phyloP scores from a whole-genome alignment of 352 stramenopile genomes.

The Phytopythium ostracodes region DNA sequence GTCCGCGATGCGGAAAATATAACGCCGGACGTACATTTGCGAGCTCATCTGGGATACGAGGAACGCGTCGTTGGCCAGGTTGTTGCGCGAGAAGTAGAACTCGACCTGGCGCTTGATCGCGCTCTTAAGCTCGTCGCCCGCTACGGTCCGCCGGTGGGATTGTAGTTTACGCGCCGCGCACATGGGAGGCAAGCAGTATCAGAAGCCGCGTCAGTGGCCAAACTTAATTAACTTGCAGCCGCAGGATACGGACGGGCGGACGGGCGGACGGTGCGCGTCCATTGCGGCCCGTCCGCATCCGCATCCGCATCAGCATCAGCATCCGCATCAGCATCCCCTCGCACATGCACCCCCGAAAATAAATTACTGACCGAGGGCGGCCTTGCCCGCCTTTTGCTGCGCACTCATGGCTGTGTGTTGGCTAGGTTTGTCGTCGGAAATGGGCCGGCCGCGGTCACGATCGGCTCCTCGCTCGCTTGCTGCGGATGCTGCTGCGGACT shows the following conservation, averaged over 20 bases:
- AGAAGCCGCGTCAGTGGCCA: not conserved
- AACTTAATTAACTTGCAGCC: constrained; percentile 1
- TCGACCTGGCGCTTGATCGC: constrained; percentile 87
- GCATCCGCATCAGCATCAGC: too few species aligned
- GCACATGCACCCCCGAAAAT: not conserved
- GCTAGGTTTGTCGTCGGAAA: not conserved
- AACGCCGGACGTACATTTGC: constrained; percentile 62
- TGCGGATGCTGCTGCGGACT: not conserved
- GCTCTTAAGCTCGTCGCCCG: constrained; percentile 65
- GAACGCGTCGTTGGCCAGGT: constrained; percentile 84
- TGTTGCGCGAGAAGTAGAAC: constrained; percentile 90
- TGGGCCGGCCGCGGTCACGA: constrained; percentile 11
- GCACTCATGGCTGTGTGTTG: not conserved
- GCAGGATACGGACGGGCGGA: not conserved
- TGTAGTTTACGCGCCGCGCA: not conserved
- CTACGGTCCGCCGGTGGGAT: constrained; percentile 15
- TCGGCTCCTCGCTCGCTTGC: not conserved
- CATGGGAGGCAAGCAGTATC: not conserved
- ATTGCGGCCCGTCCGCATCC: not conserved
- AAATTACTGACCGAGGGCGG: not conserved
- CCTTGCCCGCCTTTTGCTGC: constrained; percentile 2
- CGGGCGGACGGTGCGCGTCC: too few species aligned
- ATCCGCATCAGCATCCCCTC: too few species aligned
- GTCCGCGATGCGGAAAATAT: not conserved
- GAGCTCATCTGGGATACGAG: constrained; percentile 89